These are phyloP conservation scores for Fraxinus velutina DNA, from an alignment of 305 asterid genomes.

Conservation along the genomic window DNA sequence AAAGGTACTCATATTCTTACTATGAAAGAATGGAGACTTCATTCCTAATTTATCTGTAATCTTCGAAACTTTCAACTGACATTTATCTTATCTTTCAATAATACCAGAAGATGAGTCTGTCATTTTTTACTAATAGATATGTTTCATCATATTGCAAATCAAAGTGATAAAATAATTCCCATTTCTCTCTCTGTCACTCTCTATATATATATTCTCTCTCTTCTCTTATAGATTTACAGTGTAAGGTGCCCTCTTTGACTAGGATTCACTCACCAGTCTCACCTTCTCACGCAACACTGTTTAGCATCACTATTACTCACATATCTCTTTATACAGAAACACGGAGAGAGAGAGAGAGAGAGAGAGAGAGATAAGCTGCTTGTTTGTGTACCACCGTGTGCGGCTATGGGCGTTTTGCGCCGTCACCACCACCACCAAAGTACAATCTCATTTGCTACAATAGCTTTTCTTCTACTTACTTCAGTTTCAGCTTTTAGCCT, in stretches of 20 bases:
- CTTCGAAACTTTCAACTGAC: background rate
- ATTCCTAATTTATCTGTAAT: background rate
- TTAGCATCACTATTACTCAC: background rate
- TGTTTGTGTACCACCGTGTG: background rate
- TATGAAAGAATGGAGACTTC: background rate
- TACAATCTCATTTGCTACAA: slow-evolving; percentile 39
- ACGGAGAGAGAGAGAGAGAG: background rate
- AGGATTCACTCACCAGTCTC: slow-evolving; percentile 41
- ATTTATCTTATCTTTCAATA: no score
- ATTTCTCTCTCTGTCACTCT: background rate
- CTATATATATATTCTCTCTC: slow-evolving; percentile 21
- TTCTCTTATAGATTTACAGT: slow-evolving; percentile 25
- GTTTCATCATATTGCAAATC: background rate
- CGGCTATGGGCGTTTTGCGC: slow-evolving; percentile 17
- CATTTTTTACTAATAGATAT: background rate
- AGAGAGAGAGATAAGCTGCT: background rate
- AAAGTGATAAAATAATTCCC: background rate
- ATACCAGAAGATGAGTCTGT: no score
- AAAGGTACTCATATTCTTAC: no score
- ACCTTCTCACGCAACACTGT: background rate
- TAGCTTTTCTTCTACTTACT: slow-evolving; percentile 54
- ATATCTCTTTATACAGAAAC: no score
- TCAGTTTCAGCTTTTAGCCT: slow-evolving; percentile 39
- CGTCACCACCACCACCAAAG: slow-evolving; percentile 33
- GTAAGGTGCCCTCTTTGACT: slow-evolving; percentile 48